A percentile compares a stretch with the other conserved stretches of the same genome.
phyloP scores from a whole-genome alignment of 164 flowering plant genomes.

The Kingdonia uniflora region DNA sequence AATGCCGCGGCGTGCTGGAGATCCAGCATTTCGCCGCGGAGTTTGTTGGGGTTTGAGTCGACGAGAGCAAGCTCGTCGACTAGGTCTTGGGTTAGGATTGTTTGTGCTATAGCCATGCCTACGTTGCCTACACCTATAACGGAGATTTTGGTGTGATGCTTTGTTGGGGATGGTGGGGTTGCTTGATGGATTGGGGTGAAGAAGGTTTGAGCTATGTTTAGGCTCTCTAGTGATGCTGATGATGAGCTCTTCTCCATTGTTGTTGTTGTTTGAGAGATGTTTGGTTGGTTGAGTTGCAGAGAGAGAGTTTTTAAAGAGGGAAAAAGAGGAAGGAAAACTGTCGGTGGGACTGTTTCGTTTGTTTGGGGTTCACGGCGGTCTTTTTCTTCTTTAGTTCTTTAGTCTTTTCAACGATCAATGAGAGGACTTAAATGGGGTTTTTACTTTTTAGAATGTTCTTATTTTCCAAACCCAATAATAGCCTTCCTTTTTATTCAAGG shows the following conservation, averaged over 20 bases:
- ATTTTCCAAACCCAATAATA: too few relatives aligned
- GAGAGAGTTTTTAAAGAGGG: neutral
- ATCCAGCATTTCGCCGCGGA: constrained; percentile 14
- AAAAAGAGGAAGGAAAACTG: neutral
- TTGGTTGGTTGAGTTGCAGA: neutral
- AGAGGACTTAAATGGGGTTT: too few relatives aligned
- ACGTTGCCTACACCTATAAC: constrained; percentile 64
- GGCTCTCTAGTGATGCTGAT: constrained; percentile 32
- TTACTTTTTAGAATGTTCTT: too few relatives aligned
- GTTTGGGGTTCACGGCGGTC: too few relatives aligned
- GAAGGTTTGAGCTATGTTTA: constrained; percentile 30
- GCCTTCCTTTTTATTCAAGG: too few relatives aligned
- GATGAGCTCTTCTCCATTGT: constrained; percentile 35
- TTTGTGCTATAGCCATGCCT: constrained; percentile 14
- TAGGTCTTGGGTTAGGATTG: constrained; percentile 13
- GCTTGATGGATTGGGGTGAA: constrained; percentile 39
- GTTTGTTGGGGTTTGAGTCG: constrained; percentile 7
- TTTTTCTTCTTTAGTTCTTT: too few relatives aligned
- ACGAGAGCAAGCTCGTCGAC: constrained; percentile 9
- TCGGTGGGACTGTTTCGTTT: neutral
- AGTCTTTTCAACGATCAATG: too few relatives aligned
- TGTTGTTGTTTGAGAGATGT: neutral
- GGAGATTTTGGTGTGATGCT: constrained; percentile 58
- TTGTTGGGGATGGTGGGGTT: constrained; percentile 34
- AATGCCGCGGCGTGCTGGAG: constrained; percentile 59